Evolutionary conservation across 192 early-diverging fungal species (phyloP).

Genomic region (Backusella tarrabulga): DNA sequence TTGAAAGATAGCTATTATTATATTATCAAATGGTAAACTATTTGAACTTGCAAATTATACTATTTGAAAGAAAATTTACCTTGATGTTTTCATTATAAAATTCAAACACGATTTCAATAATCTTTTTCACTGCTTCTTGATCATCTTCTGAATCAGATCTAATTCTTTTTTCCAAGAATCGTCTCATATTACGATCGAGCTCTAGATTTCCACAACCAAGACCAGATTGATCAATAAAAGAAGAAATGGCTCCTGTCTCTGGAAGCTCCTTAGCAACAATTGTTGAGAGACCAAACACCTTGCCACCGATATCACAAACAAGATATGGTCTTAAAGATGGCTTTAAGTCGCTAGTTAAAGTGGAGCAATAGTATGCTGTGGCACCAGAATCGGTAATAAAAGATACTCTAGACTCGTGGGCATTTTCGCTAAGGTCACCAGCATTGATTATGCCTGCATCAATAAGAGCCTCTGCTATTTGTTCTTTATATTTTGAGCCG

Average conservation of each 20-base stretch:
- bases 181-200: neutral
- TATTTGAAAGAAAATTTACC: neutral
- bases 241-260: neutral
- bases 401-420: neutral
- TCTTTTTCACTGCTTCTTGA: neutral
- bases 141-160: neutral
- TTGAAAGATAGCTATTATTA: neutral
- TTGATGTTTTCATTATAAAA: neutral
- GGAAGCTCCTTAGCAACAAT: neutral
- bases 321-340: neutral
- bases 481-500: neutral
- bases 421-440: neutral
- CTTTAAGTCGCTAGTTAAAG: neutral
- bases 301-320: neutral
- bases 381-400: neutral
- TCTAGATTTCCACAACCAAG: neutral
- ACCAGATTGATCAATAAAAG: neutral
- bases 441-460: neutral
- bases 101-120: neutral
- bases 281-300: neutral
- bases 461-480: neutral
- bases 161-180: neutral
- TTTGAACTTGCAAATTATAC: neutral
- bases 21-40: neutral
- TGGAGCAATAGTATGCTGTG: neutral